Evolutionary conservation across 2,329 filamentous ascomycete species (phyloP).

Genomic region (Talaromyces funiculosus): DNA sequence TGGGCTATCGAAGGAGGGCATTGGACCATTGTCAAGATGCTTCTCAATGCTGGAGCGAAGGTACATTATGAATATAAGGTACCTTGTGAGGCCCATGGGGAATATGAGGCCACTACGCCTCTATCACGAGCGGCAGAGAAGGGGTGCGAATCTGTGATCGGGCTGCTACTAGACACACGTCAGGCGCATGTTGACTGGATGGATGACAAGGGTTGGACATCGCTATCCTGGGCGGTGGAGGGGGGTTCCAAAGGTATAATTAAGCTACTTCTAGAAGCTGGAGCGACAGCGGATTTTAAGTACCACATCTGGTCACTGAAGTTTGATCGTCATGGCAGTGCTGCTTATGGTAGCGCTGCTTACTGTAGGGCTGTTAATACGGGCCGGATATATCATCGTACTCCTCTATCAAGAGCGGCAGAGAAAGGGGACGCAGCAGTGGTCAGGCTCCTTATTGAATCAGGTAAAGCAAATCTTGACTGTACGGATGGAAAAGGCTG

Average conservation of each 20-base stretch:
- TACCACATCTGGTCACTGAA: neutral
- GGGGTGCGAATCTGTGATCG: neutral
- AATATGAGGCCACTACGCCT: neutral
- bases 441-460: neutral
- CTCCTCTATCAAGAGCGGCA: neutral
- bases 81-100: neutral
- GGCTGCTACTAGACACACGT: neutral
- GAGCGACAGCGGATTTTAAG: neutral
- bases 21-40: neutral
- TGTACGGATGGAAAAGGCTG: neutral
- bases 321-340: neutral
- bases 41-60: neutral
- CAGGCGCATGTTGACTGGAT: neutral
- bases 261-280: neutral
- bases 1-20: neutral
- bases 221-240: neutral
- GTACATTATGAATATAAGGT: neutral
- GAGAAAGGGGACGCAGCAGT: neutral
- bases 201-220: neutral
- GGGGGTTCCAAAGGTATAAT: neutral
- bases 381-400: neutral
- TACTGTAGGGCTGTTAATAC: too few relatives aligned
- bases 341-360: too few relatives aligned
- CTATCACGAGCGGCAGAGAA: neutral
- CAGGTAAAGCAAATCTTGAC: neutral